A percentile compares a stretch with the other conserved stretches of the same genome.
Evolutionary conservation across 2,329 filamentous ascomycete species (phyloP).

Genomic region (Stachybotrys chartarum): DNA sequence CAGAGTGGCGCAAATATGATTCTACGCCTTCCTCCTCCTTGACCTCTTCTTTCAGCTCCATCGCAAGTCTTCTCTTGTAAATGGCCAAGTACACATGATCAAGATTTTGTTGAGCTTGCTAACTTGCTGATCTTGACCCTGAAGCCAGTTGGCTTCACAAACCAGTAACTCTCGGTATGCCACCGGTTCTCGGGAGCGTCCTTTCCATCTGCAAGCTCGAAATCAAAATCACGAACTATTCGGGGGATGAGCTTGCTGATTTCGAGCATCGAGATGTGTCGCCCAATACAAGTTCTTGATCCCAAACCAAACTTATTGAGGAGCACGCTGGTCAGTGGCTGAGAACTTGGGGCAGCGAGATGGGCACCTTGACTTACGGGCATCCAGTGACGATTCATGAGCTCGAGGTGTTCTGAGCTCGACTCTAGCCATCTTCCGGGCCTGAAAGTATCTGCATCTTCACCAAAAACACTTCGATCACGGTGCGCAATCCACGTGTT

Average conservation of each 20-base stretch:
- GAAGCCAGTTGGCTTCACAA: constrained; percentile 34
- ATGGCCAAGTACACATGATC: too few relatives aligned
- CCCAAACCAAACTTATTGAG: constrained; percentile 27
- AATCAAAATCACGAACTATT: constrained; percentile 25
- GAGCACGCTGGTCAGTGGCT: background rate
- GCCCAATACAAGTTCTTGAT: constrained; percentile 33
- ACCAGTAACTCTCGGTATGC: constrained; percentile 31
- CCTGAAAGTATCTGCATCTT: constrained; percentile 24
- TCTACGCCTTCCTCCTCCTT: too few relatives aligned
- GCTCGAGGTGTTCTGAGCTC: constrained; percentile 10
- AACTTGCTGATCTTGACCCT: constrained; percentile 14
- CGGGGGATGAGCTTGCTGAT: constrained; percentile 34
- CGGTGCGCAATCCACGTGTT: constrained; percentile 27
- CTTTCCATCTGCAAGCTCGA: constrained; percentile 14
- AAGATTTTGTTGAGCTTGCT: too few relatives aligned
- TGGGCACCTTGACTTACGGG: constrained; percentile 12
- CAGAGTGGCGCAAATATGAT: too few relatives aligned
- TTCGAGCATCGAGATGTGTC: constrained; percentile 34
- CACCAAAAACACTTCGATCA: constrained; percentile 20
- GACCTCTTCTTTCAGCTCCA: too few relatives aligned
- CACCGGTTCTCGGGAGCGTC: constrained; percentile 10
- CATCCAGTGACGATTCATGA: constrained; percentile 21
- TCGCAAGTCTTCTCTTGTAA: too few relatives aligned
- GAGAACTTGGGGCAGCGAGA: too few relatives aligned
- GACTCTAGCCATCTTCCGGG: constrained; percentile 33